Percentiles rank a stretch among this genome's conserved stretches.
These are phyloP conservation scores for Lenwebbia sp. DNA, from an alignment of 345 rosid species.

Conservation along the genomic window DNA sequence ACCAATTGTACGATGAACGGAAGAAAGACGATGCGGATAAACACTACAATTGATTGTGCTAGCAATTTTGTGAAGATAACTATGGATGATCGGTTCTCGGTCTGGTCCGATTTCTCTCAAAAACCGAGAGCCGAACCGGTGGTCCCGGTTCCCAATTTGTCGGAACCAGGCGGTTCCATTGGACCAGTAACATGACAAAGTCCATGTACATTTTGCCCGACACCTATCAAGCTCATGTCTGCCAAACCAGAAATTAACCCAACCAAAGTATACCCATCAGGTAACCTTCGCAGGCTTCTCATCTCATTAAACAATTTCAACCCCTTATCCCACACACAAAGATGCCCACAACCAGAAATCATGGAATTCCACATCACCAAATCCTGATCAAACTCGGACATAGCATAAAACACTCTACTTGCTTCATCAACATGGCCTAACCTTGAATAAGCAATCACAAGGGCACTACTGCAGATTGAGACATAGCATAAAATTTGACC, in stretches of 20 bases:
- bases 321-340: slow-evolving; percentile 42
- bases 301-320: slow-evolving; percentile 40
- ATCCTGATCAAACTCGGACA: slow-evolving; percentile 47
- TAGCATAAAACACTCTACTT: slow-evolving; percentile 31
- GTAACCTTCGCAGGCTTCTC: slow-evolving; percentile 28
- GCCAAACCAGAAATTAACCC: slow-evolving; percentile 44
- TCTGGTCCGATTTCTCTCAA: no score
- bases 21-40: no score
- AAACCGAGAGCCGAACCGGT: no score
- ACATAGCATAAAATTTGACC: no score
- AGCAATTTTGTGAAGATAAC: no score
- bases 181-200: no score
- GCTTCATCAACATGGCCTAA: slow-evolving; percentile 41
- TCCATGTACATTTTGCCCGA: slow-evolving; percentile 61
- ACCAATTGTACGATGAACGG: no score
- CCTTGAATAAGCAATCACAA: slow-evolving; percentile 62
- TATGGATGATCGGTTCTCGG: no score
- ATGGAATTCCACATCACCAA: slow-evolving; percentile 75
- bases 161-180: no score
- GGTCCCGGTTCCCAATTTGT: no score
- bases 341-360: slow-evolving; percentile 51
- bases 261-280: slow-evolving; percentile 69
- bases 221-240: slow-evolving; percentile 22
- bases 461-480: slow-evolving; percentile 44
- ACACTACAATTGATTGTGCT: no score